phyloP scores from a whole-genome alignment of 176 grass and related monocot genomes.

The Avena sativa region DNA sequence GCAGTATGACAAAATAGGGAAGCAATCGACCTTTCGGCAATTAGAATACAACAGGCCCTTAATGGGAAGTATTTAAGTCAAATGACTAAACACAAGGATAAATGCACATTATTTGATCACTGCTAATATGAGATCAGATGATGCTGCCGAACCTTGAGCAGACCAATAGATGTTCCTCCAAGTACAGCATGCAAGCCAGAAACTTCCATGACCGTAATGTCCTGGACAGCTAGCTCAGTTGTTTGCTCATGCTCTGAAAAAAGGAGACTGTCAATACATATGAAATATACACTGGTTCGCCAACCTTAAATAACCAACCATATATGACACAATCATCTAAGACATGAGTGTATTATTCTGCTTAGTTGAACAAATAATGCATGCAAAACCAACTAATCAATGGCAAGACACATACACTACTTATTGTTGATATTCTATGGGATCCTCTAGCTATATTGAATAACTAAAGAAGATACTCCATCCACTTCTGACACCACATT shows the following conservation, averaged over 20 bases:
- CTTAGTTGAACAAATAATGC: slow-evolving; percentile 10
- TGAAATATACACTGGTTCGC: slow-evolving; percentile 33
- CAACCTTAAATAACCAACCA: slow-evolving; percentile 26
- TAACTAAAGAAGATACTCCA: background rate
- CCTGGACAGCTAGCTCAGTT: slow-evolving; percentile 49
- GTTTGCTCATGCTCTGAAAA: slow-evolving; percentile 30
- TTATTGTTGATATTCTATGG: background rate
- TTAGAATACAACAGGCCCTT: background rate
- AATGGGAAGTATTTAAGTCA: slow-evolving; percentile 9
- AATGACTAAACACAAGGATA: slow-evolving; percentile 5
- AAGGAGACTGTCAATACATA: slow-evolving; percentile 37
- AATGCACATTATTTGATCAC: slow-evolving; percentile 1
- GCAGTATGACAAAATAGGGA: slow-evolving; percentile 18
- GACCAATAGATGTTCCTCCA: slow-evolving; percentile 41
- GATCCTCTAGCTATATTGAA: background rate
- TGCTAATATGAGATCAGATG: slow-evolving; percentile 6
- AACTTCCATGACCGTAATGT: slow-evolving; percentile 44
- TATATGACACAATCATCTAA: background rate
- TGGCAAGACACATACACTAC: background rate
- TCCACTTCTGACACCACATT: background rate
- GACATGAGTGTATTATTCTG: background rate
- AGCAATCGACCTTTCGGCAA: background rate
- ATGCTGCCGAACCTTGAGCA: slow-evolving; percentile 48
- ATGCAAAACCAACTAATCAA: background rate
- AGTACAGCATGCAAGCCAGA: slow-evolving; percentile 45